Base-by-base conservation (phyloP, 2,329 filamentous ascomycete species). In the Cladosporium sp. region DNA sequence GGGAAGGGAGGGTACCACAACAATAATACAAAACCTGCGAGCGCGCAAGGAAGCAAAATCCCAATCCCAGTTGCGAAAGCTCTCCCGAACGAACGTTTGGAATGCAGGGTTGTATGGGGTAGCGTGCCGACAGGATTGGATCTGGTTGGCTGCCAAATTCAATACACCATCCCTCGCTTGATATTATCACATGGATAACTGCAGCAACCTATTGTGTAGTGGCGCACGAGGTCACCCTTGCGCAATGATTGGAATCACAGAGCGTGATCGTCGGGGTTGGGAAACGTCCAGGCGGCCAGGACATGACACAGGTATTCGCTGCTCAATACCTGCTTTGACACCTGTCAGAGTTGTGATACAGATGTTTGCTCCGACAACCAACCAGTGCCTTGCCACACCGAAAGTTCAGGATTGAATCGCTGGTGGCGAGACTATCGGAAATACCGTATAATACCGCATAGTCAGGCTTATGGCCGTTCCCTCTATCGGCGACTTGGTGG, bases 1-100 rank as follows among this genome's bases (percentile, higher is more conserved):
- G 61, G 33, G 28, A 63, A 63, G 50, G 61, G 50, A 63, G 61
- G 61, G 61, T 44, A 33, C 16, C 33, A 63, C 61, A 63, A 63
- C 35, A 63, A 63, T 63, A 56, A 55, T 55, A 63, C 50, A 29
- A 31, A 26, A 21, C 50, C 26, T 31, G n/a, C 49, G 55, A 23
- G 40, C 58, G 35, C 31, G 58, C 29, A 33, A 61, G 59, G 31
- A 29, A 52, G 59, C 59, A 53, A 63, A 63, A 63, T 56, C 29
- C 44, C 44, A 35, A 50, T 49, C 33, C 16, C 52, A 44, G 18
- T 40, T 18, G 28, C 50, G n/a, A 61, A 49, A 50, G 58, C 44
- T 60, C 23, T 28, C 49, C 49, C 49, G 49, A 52, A 28, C 26
- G 26, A 52, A 52, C 29, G 28, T 55, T 55, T 33, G 52, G 52